phyloP scores from a whole-genome alignment of 768 basidiomycete genomes.

The Tulasnella sp. region DNA sequence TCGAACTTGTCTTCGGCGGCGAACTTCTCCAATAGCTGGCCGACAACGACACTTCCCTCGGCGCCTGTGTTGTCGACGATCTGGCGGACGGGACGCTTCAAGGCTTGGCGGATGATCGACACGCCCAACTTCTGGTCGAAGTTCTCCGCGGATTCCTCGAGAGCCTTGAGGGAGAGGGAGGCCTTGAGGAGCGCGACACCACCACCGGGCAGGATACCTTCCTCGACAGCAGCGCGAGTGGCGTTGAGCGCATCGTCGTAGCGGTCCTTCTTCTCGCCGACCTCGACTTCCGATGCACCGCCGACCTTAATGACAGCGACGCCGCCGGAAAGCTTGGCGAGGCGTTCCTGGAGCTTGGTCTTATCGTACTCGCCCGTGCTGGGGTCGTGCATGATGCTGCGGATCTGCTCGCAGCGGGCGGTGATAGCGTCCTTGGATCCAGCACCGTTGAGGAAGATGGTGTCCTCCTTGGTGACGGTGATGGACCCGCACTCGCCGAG shows the following conservation, averaged over 20 bases:
- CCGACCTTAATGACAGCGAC: conserved; percentile 99
- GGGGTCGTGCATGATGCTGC: conserved; percentile 64
- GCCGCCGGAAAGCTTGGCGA: conserved; percentile 92
- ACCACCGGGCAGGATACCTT: conserved; percentile 96
- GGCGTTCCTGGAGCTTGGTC: conserved; percentile 89
- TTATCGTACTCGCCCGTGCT: conserved; percentile 90
- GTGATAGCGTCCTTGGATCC: conserved; percentile 84
- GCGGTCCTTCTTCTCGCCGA: conserved; percentile 98
- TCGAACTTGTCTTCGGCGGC: conserved; percentile 64
- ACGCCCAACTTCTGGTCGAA: conserved; percentile 98
- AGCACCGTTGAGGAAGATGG: conserved; percentile 87
- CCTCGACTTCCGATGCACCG: conserved; percentile 87
- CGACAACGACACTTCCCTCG: conserved; percentile 87
- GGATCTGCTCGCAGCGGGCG: conserved; percentile 93
- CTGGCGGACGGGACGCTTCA: conserved; percentile 71
- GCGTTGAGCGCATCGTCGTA: conserved; percentile 96
- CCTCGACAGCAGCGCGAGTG: conserved; percentile 96
- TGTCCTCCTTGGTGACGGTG: conserved; percentile 96
- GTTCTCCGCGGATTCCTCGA: conserved; percentile 57
- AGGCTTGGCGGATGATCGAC: conserved; percentile 77
- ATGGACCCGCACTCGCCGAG: conserved; percentile 86
- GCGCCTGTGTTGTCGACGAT: conserved; percentile 93
- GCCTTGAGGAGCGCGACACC: conserved; percentile 83
- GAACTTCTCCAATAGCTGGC: conserved; percentile 63
- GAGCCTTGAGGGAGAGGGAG: conserved; percentile 46